Conservation (phyloP, 1,284 basidiomycete genomes). For the Rhodofomes roseus region DNA sequence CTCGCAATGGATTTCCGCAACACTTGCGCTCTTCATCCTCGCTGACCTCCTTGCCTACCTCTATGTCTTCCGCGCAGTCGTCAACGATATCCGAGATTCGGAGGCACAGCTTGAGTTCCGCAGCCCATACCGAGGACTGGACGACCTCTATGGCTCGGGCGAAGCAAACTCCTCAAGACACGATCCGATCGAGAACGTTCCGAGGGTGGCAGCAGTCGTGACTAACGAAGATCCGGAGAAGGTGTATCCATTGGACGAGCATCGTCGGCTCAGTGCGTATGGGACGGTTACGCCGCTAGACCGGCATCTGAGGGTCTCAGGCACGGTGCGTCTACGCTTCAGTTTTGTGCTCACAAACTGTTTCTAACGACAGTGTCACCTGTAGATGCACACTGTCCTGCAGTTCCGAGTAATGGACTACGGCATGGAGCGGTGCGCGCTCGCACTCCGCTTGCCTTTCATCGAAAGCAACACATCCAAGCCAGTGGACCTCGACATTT, state of each 20-base stretch:
- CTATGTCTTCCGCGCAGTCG: slow-evolving; percentile 1
- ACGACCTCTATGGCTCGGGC: slow-evolving; percentile 5
- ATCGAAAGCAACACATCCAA: neutral
- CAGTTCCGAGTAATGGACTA: slow-evolving; percentile 8
- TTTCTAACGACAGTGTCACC: neutral
- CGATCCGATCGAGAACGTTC: slow-evolving; percentile 4
- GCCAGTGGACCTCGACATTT: slow-evolving; percentile 7
- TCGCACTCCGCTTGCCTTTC: slow-evolving; percentile 4
- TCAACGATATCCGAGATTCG: neutral
- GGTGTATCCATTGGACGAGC: slow-evolving; percentile 4
- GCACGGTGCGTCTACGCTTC: neutral
- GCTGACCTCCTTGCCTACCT: slow-evolving; percentile 2
- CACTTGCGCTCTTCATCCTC: neutral
- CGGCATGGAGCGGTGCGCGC: slow-evolving; percentile 8
- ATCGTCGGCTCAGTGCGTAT: neutral
- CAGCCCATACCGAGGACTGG: slow-evolving; percentile 1
- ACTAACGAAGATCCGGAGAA: slow-evolving; percentile 3
- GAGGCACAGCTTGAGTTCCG: slow-evolving; percentile 1
- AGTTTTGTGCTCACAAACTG: neutral
- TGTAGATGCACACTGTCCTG: slow-evolving; percentile 6
- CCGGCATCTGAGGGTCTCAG: slow-evolving; percentile 3
- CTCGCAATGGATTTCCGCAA: neutral
- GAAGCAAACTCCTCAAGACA: neutral
- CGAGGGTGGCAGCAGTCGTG: neutral
- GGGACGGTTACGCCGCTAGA: slow-evolving; percentile 6